Evolutionary conservation across 345 rosid species (phyloP).

Genomic region (Trapa bicornis): DNA sequence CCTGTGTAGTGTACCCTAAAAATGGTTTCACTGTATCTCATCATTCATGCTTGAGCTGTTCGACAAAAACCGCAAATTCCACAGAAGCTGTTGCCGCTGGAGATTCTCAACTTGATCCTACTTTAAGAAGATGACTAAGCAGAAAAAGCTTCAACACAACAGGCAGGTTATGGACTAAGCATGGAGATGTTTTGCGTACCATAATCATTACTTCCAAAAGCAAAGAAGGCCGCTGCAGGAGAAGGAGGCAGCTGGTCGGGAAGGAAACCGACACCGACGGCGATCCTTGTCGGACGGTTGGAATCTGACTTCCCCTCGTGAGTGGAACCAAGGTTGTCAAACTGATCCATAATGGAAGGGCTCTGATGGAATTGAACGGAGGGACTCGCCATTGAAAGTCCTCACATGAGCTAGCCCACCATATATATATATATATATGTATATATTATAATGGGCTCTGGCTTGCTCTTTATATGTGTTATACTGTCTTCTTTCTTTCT

Average conservation of each 20-base stretch:
- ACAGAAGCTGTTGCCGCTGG: too few species aligned
- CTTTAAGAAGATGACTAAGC: too few species aligned
- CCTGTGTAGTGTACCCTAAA: too few species aligned
- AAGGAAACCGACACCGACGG: not conserved
- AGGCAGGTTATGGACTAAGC: not conserved
- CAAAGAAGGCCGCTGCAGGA: not conserved
- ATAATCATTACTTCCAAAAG: not conserved
- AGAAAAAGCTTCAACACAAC: too few species aligned
- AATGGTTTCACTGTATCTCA: too few species aligned
- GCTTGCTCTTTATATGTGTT: too few species aligned
- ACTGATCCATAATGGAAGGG: not conserved
- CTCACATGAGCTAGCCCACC: too few species aligned
- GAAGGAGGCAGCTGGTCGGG: not conserved
- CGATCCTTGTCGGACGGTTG: not conserved
- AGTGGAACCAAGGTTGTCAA: not conserved
- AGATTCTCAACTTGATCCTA: too few species aligned
- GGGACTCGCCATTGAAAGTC: constrained; percentile 3
- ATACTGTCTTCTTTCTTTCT: not conserved
- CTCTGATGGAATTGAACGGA: not conserved
- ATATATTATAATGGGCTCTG: not conserved
- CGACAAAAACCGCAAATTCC: too few species aligned
- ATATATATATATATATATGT: not conserved
- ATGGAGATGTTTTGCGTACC: not conserved
- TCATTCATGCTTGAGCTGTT: too few species aligned
- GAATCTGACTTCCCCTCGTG: not conserved